Evolutionary conservation across 202 grass and related monocot genomes (phyloP).

Genomic region (Setaria viridis): DNA sequence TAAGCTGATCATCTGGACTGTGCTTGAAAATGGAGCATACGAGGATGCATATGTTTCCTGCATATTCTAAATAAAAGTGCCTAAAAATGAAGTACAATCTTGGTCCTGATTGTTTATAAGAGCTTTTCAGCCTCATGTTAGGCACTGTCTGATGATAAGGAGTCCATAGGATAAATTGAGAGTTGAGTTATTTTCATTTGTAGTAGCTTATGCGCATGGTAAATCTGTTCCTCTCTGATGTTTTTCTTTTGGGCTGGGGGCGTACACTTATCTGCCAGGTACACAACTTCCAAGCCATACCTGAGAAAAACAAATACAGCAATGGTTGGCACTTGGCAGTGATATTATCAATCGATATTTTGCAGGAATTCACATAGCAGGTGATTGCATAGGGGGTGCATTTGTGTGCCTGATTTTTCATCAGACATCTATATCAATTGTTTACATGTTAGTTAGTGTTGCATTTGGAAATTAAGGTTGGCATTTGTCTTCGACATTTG

Average conservation of each 20-base stretch:
- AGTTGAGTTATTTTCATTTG: constrained; percentile 21
- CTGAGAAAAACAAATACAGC: too few species aligned
- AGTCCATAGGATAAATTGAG: background rate
- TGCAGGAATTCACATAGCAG: too few species aligned
- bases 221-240: background rate
- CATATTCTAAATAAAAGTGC: too few species aligned
- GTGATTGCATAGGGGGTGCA: too few species aligned
- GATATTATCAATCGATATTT: too few species aligned
- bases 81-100: constrained; percentile 2
- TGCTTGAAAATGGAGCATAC: constrained; percentile 14
- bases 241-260: too few species aligned
- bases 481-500: background rate
- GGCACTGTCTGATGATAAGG: background rate
- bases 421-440: background rate
- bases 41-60: too few species aligned
- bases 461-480: constrained; percentile 28
- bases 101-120: constrained; percentile 15
- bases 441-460: constrained; percentile 38
- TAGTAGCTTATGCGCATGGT: constrained; percentile 21
- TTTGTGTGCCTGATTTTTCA: too few species aligned
- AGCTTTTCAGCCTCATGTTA: background rate
- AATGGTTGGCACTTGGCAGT: too few species aligned
- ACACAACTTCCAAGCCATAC: too few species aligned
- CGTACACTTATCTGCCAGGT: too few species aligned
- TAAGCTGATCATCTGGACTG: background rate